Percentiles rank a stretch among this genome's conserved stretches.
Evolutionary conservation across 2,329 filamentous ascomycete species (phyloP).

Genomic region (Scleromitrula shiraiana): DNA sequence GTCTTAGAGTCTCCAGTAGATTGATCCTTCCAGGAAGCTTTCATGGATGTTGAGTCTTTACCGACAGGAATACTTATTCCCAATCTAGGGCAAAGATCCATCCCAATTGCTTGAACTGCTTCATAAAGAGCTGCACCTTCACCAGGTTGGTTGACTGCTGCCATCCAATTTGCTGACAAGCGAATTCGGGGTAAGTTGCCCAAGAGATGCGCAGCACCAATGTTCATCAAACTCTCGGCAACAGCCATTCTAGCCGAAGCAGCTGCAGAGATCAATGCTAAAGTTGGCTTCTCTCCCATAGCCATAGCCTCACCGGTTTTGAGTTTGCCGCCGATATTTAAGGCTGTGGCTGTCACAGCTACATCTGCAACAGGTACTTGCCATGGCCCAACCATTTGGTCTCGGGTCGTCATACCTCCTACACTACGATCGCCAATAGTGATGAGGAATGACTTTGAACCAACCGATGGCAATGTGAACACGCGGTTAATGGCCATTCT

Average conservation of each 20-base stretch:
- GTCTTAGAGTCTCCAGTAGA: conserved; percentile 62
- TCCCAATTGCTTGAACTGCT: conserved; percentile 84
- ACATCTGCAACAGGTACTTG: conserved; percentile 91
- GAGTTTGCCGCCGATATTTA: conserved; percentile 56
- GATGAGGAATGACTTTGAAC: conserved; percentile 96
- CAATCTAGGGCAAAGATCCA: conserved; percentile 85
- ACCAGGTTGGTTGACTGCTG: conserved; percentile 84
- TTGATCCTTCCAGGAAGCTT: conserved; percentile 83
- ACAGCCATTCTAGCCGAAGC: conserved; percentile 96
- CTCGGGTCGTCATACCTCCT: conserved; percentile 77
- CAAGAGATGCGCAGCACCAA: conserved; percentile 66
- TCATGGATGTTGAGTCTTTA: conserved; percentile 99
- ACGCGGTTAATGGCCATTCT: conserved; percentile 70
- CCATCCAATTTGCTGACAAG: conserved; percentile 98
- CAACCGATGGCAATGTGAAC: conserved; percentile 77
- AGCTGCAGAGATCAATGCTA: conserved; percentile 82
- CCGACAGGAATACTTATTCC: conserved; percentile 91
- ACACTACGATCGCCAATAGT: conserved; percentile 93
- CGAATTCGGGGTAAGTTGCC: conserved; percentile 62
- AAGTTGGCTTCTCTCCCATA: conserved; percentile 84
- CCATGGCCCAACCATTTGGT: conserved; percentile 96
- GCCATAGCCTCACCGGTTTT: conserved; percentile 92
- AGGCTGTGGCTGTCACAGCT: conserved; percentile 79
- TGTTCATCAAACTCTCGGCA: conserved; percentile 85
- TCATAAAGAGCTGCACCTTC: conserved; percentile 91